phyloP scores from a whole-genome alignment of 169 alveolate species.

The Plasmodium blacklocki region DNA sequence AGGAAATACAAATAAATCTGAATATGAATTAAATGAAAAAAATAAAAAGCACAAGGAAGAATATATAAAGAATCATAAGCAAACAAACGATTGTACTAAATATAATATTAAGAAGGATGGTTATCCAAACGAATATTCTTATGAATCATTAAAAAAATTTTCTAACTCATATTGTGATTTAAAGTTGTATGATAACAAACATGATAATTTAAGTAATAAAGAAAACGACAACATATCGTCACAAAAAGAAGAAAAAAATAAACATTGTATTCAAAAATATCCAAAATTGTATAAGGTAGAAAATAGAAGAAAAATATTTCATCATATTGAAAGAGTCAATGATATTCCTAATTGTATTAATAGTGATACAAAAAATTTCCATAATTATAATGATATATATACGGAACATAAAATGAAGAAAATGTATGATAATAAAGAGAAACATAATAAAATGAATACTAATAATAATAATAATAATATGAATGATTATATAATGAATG shows the following conservation, averaged over 20 bases:
- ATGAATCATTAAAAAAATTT: not conserved
- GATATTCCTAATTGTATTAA: no score
- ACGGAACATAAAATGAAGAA: not conserved
- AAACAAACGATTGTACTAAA: not conserved
- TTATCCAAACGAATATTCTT: not conserved
- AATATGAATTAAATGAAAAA: not conserved
- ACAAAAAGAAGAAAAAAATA: no score
- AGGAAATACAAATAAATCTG: not conserved
- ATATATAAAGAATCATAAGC: not conserved
- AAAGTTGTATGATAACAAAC: not conserved
- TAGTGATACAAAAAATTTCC: no score
- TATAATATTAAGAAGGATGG: not conserved
- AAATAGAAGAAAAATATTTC: no score
- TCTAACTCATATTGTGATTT: not conserved
- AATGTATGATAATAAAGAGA: not conserved
- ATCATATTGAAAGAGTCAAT: no score
- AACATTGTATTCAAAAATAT: no score
- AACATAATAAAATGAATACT: not conserved
- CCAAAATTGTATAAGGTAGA: no score
- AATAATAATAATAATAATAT: conserved; percentile 2
- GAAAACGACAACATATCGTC: not conserved
- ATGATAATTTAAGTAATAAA: not conserved
- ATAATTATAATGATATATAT: no score
- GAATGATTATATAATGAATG: not conserved
- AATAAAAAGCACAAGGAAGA: not conserved